Evolutionary conservation across 768 basidiomycete species (phyloP), one percentile per base, ranked within the genome.

Genomic region (Leccinum rimulosum): DNA sequence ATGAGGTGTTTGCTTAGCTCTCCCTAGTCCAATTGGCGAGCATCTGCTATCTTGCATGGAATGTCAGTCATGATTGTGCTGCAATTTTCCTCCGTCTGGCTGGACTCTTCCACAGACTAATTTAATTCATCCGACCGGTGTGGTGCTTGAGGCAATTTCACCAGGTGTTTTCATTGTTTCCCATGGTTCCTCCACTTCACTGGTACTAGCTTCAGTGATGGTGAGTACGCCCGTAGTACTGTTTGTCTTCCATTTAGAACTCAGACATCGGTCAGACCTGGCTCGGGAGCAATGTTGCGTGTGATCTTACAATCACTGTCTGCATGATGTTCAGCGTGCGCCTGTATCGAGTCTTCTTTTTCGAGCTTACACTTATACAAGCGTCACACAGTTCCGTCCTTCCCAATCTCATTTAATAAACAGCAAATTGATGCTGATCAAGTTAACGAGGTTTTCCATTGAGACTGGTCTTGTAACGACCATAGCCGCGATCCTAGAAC

Each of bases 391-490:
- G 69, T 58, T 70, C 27, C 58, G 50, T 19, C 19, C 55, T 14
- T 58, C 64, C n/a, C 49, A 54, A 27, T 55, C 58, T 7, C 8
- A 48, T 22, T 61, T 61, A 25, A n/a, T 5, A 12, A 33, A 47
- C 4, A 60, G 28, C 12, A 63, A 48, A 4, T 60, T 52, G 2
- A 50, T 19, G 6, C 27, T 65, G 6, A 27, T 40, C 48, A 61
- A 56, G 28, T 35, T 69, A 6, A 70, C 61, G 3, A 68, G 51
- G 52, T 45, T 70, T 12, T 62, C 67, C n/a, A 52, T 69, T 10
- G 68, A 71, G 47, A 71, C 67, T 0, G 69, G 69, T 3, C 54
- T 64, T 12, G 50, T 69, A 12, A 70, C 69, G 12, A 59, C 67
- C 6, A 47, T 52, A 5, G 60, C 69, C 1, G 61, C 61, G 0